Evolutionary conservation across 176 grass and related monocot genomes (phyloP), one percentile per base, ranked within the genome.

Genomic region (Eleusine indica): DNA sequence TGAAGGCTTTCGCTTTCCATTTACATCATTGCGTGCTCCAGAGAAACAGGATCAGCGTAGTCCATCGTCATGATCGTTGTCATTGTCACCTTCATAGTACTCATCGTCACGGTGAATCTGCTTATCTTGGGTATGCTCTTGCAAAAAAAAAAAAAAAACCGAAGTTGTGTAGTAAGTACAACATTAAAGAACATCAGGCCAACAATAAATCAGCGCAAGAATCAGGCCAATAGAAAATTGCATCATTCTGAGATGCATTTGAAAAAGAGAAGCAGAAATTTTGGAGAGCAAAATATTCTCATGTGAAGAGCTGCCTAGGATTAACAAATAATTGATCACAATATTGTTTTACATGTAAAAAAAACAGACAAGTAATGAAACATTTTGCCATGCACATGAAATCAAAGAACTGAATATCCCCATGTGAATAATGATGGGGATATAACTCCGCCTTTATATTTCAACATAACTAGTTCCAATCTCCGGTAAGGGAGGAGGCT

Each of bases 81-180:
- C 96, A 49, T 98, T 90, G 78, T 98, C 96, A 12, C 92, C 93
- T 73, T 95, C 93, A 22, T 95, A 98, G 67, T 98, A 98, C 39
- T 98, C 96, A 1, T 98, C 93, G 28, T 95, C 96, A 38, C 96
- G 80, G 30, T 98, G 87, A 85, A 98, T 85, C 81, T 95, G 90
- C 66, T 87, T 98, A 57, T 98, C 96, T 70, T 90, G 87, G 29
- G 87, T 90, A 88, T 95, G 90, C 84, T 95, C 96, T 98, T 80
- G 38, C 75, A 70, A 83, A 66, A 21, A 84, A 61, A 44, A 71
- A 11, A 81, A 25, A 25, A 25, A 25, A 25, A 11, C 77, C 29
- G 68, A 70, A 86, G 19, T 85, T 78, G 2, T 52, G 22, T 22
- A 49, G 57, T 8, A 70, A 49, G 51, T 18, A 29, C 15, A 5